These are phyloP conservation scores for Lathyrus oleraceus DNA, from an alignment of 306 rosid genomes.

Conservation along the genomic window DNA sequence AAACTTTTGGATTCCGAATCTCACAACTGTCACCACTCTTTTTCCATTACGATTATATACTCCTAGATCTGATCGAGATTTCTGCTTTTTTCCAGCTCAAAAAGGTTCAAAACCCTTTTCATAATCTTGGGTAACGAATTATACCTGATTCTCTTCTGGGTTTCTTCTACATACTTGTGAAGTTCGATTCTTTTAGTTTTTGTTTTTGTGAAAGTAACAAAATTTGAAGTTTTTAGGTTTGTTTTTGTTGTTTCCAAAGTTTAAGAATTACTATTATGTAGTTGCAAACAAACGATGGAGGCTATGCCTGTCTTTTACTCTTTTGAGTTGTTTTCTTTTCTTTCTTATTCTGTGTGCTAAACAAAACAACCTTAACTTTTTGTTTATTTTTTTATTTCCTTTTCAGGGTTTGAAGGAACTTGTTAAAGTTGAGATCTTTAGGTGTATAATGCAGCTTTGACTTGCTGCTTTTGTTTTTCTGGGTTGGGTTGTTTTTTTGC, in stretches of 20 bases:
- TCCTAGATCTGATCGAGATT: slow-evolving; percentile 52
- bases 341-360: slow-evolving; percentile 1
- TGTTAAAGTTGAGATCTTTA: slow-evolving; percentile 46
- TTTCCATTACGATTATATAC: slow-evolving; percentile 13
- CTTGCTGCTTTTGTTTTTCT: slow-evolving; percentile 30
- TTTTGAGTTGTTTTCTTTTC: not conserved
- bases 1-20: slow-evolving; percentile 40
- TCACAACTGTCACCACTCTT: slow-evolving; percentile 44
- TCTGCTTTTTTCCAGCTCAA: slow-evolving; percentile 31
- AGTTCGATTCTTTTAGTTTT: slow-evolving; percentile 14
- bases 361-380: not conserved
- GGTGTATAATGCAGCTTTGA: slow-evolving; percentile 42
- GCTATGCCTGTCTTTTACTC: not conserved
- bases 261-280: not conserved
- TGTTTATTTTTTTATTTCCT: not conserved
- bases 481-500: slow-evolving; percentile 36
- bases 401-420: slow-evolving; percentile 50
- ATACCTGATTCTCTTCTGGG: slow-evolving; percentile 5
- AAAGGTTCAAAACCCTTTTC: slow-evolving; percentile 28
- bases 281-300: not conserved
- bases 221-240: not conserved
- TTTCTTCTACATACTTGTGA: slow-evolving; percentile 26
- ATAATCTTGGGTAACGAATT: slow-evolving; percentile 33
- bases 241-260: not conserved
- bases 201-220: not conserved